Base-by-base conservation (phyloP, 345 rosid genomes). In the Populus davidiana region DNA sequence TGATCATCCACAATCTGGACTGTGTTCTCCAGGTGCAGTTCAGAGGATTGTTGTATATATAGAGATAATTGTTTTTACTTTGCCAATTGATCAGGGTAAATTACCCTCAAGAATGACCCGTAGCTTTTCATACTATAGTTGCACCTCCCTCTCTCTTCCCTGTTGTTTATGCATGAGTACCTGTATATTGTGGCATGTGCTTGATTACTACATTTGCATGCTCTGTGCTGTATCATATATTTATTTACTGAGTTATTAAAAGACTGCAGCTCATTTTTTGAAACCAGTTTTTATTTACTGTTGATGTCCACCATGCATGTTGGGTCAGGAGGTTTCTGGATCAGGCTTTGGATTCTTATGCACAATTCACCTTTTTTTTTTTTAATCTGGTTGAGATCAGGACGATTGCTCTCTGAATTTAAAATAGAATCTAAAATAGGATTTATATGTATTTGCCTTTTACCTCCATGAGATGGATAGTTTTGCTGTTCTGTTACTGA, bases 41-140 rank as follows among this genome's bases (percentile, higher is more conserved):
- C 80, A 71, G 91, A 75, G 89, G 81, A 82, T 73, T 81, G 77
- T 84, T 90, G 92, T 90, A 86, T 75, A 90, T 86, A 89, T 80
- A 80, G 88, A 80, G 87, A 85, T 69, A 76, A 83, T 85, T 87
- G 82, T 86, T 87, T 74, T 69, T 72, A 68, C 27, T 81, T 89
- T 71, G 75, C 75, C 82, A 39, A 87, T 87, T 86, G 79, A 81
- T 86, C 80, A 16, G 78, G 85, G 85, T 79, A 79, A 84, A 84
- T 79, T 82, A 79, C 82, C 61, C 75, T 74, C 81, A 61, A 73
- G 82, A 83, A 85, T 78, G 76, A 78, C 72, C 75, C 71, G 76
- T 85, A 77, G 85, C 83, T 54, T 76, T 83, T 79, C 75, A 71
- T 83, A 84, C 76, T 73, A 63, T 73, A 73, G 76, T 65, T 62